Evolutionary conservation across 176 grass and related monocot genomes (phyloP).

Genomic region (Thinopyrum elongatum): DNA sequence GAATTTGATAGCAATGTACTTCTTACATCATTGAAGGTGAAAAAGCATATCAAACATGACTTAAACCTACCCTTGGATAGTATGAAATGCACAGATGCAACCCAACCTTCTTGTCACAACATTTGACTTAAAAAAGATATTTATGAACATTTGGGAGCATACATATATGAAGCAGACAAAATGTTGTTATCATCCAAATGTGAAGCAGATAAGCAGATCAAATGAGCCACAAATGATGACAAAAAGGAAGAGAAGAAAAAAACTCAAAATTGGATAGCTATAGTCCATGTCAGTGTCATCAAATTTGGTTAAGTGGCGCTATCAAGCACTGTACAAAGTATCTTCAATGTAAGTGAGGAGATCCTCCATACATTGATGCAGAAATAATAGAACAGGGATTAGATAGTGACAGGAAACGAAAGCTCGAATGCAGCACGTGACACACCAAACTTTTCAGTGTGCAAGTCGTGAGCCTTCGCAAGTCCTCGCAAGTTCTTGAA

Average conservation of each 20-base stretch:
- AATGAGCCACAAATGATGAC: background rate
- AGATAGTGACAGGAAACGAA: constrained; percentile 3
- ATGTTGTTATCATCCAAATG: background rate
- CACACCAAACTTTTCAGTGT: background rate
- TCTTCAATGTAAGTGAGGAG: background rate
- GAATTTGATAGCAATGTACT: no score
- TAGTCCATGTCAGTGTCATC: constrained; percentile 11
- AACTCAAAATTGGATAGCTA: background rate
- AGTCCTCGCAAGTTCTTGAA: background rate
- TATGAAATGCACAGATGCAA: no score
- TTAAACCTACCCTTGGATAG: no score
- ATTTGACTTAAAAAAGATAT: no score
- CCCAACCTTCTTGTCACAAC: no score
- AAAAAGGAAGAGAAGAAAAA: background rate
- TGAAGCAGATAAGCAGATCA: background rate
- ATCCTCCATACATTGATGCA: constrained; percentile 11
- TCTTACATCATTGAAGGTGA: no score
- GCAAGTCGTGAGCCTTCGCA: background rate
- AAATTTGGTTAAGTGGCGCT: background rate
- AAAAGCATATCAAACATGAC: no score
- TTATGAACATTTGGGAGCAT: background rate
- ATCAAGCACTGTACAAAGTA: background rate
- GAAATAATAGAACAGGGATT: background rate
- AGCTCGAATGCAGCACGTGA: constrained; percentile 9
- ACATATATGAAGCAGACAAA: background rate